A percentile compares a stretch with the other conserved stretches of the same genome.
phyloP scores from a whole-genome alignment of 176 grass and related monocot species.

The Oryza officinalis region DNA sequence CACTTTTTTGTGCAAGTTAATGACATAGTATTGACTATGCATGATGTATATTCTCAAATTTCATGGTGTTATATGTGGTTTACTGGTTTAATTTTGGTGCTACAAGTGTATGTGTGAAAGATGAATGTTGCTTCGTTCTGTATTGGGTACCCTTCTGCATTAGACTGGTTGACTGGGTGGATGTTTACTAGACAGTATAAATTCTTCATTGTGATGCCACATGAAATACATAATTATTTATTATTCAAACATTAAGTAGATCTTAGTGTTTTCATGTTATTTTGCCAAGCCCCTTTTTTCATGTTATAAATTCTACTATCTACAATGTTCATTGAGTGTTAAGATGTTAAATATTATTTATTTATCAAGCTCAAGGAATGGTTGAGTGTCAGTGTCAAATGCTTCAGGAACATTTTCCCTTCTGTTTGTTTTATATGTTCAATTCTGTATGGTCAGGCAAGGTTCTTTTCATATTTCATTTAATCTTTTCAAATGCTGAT shows the following conservation, averaged over 20 bases:
- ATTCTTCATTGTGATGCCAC: background rate
- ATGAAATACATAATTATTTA: background rate
- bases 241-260: background rate
- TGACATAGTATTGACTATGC: background rate
- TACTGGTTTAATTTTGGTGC: background rate
- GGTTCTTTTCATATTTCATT: background rate
- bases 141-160: background rate
- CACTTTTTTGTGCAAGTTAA: background rate
- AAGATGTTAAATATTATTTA: background rate
- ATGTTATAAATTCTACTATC: slow-evolving; percentile 18
- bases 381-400: background rate
- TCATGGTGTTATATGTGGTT: background rate
- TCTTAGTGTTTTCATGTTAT: background rate
- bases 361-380: background rate
- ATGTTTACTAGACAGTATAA: slow-evolving; percentile 4
- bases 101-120: background rate
- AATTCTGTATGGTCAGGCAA: background rate
- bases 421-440: background rate
- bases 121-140: slow-evolving; percentile 11
- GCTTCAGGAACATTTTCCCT: background rate
- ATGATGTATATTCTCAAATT: background rate
- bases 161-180: background rate
- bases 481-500: slow-evolving; percentile 22
- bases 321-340: background rate
- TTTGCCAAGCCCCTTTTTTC: background rate